phyloP scores from a whole-genome alignment of 768 basidiomycete species.

The Termitomyces bulborhizus region DNA sequence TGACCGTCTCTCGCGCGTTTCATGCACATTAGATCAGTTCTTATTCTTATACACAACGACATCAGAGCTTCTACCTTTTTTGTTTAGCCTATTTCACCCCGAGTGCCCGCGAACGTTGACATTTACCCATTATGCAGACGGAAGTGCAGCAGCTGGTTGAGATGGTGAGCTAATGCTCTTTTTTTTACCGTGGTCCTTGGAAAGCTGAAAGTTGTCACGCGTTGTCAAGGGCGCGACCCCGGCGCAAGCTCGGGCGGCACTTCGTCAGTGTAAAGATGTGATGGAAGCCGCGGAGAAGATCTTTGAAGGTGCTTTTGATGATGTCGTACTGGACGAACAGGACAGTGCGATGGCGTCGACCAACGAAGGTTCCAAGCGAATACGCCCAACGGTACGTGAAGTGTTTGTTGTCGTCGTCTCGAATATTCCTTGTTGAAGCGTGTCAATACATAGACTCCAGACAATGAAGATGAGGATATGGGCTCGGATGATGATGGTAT shows the following conservation, averaged over 20 bases:
- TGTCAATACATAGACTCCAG: constrained; percentile 43
- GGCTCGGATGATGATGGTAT: constrained; percentile 40
- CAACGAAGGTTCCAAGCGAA: constrained; percentile 15
- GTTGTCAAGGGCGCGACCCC: constrained; percentile 66
- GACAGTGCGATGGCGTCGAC: constrained; percentile 41
- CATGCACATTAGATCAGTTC: no score
- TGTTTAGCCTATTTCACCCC: not conserved
- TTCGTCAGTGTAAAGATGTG: constrained; percentile 80
- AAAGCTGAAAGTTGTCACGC: no score
- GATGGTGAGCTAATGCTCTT: constrained; percentile 22
- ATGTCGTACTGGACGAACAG: constrained; percentile 50
- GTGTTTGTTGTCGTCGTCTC: no score
- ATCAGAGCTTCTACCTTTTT: not conserved
- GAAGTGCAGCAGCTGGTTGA: constrained; percentile 56
- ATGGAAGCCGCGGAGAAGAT: constrained; percentile 87
- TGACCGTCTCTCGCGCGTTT: no score
- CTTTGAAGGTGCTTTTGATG: constrained; percentile 79
- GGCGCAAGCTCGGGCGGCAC: constrained; percentile 77
- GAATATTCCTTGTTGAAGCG: not conserved
- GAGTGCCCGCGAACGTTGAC: not conserved
- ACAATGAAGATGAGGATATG: constrained; percentile 45
- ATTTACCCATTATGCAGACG: constrained; percentile 32
- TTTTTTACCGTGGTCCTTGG: no score
- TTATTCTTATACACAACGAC: not conserved
- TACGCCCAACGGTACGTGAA: constrained; percentile 21